Evolutionary conservation across 495 filamentous ascomycete genomes (phyloP).

Genomic region (Aspergillus steynii): DNA sequence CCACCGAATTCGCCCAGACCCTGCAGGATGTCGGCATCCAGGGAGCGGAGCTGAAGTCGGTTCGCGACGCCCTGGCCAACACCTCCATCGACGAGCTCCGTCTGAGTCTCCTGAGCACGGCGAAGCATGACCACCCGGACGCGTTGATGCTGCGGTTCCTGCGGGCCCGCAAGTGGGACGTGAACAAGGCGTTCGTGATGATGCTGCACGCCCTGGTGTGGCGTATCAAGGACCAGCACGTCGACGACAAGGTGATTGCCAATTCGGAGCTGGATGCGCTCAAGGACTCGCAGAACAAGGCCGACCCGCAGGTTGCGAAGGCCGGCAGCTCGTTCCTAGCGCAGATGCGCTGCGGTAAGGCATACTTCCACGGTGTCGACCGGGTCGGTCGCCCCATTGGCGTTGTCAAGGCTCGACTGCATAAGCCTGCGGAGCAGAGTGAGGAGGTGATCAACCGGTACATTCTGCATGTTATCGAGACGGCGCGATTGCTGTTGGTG

Average conservation of each 20-base stretch:
- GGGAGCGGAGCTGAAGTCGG: constrained; percentile 1
- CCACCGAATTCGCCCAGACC: constrained; percentile 1
- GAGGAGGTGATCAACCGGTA: constrained; percentile 79
- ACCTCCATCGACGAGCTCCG: constrained; percentile 6
- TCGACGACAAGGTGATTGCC: constrained; percentile 77
- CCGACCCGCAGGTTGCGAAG: constrained; percentile 56
- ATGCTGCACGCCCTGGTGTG: constrained; percentile 87
- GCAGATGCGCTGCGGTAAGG: constrained; percentile 88
- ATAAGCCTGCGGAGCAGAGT: constrained; percentile 82
- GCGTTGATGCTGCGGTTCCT: constrained; percentile 86
- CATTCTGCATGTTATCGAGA: constrained; percentile 92
- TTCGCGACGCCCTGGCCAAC: constrained; percentile 1
- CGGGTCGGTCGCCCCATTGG: constrained; percentile 82
- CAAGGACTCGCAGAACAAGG: constrained; percentile 52
- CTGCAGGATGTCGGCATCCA: constrained; percentile 1
- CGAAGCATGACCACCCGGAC: constrained; percentile 62
- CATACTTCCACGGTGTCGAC: constrained; percentile 83
- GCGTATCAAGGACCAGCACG: constrained; percentile 74
- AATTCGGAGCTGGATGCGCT: constrained; percentile 70
- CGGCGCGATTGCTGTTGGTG: constrained; percentile 71
- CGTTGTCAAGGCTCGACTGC: constrained; percentile 73
- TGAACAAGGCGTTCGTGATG: constrained; percentile 88
- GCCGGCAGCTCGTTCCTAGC: constrained; percentile 76
- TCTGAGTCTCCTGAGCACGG: constrained; percentile 4
- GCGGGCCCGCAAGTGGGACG: constrained; percentile 91